Conservation (phyloP, 2,329 filamentous ascomycete species). For the Metarhizium anisopliae region DNA sequence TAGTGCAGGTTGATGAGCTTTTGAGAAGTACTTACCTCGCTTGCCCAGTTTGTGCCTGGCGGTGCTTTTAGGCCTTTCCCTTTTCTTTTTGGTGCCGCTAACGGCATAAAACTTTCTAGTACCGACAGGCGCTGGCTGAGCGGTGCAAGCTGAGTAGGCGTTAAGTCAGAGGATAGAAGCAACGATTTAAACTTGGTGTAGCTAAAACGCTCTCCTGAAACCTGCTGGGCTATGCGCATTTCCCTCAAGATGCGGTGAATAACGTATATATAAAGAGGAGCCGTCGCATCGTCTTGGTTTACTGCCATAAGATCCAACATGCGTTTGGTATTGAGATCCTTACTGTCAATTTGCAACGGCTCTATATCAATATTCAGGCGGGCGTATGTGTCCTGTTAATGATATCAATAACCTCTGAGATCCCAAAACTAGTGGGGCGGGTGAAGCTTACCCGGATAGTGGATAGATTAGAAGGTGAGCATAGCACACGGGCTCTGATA, state of each 20-base stretch:
- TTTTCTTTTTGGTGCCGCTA: background rate
- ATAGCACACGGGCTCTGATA: no score
- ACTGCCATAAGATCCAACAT: no score
- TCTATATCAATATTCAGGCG: no score
- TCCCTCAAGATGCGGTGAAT: conserved; percentile 46
- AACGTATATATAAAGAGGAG: conserved; percentile 43
- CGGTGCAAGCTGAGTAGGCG: conserved; percentile 38
- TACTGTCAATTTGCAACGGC: no score
- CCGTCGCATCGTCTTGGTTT: no score
- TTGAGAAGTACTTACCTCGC: background rate
- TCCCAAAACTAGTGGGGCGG: no score
- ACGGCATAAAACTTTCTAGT: conserved; percentile 45
- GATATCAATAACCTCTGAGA: no score
- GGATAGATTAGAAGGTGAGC: no score
- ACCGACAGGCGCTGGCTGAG: conserved; percentile 31
- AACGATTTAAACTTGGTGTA: conserved; percentile 37
- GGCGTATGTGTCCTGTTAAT: no score
- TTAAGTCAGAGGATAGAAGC: conserved; percentile 26
- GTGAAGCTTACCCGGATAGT: no score
- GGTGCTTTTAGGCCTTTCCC: background rate
- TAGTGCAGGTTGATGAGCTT: background rate
- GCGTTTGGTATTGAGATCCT: no score
- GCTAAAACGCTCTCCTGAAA: conserved; percentile 27
- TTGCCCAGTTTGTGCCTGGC: background rate
- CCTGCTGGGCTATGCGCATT: conserved; percentile 38